These are phyloP conservation scores for Pelargonium fulgidum DNA, from an alignment of 441 rosid species.

Conservation along the genomic window DNA sequence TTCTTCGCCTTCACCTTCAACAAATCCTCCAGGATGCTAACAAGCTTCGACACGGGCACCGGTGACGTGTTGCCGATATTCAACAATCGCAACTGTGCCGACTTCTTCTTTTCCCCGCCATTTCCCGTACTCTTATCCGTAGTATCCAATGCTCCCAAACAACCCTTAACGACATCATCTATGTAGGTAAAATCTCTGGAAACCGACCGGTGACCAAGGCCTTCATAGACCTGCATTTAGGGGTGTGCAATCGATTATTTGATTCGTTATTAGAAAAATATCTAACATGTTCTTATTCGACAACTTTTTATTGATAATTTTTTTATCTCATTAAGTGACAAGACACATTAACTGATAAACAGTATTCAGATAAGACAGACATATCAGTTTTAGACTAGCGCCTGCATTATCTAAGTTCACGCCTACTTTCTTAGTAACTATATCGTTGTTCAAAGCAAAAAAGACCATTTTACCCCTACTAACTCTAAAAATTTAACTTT, in stretches of 20 bases:
- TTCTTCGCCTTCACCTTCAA: constrained; percentile 42
- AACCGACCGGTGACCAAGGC: constrained; percentile 28
- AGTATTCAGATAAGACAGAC: too few species aligned
- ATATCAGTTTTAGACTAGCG: too few species aligned
- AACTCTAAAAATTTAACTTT: too few species aligned
- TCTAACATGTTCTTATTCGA: too few species aligned
- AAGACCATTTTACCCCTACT: too few species aligned
- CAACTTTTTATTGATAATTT: too few species aligned
- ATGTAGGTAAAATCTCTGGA: constrained; percentile 43
- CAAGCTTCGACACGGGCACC: constrained; percentile 34
- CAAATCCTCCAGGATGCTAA: constrained; percentile 36
- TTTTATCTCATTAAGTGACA: too few species aligned
- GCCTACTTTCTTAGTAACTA: too few species aligned
- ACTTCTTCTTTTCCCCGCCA: constrained; percentile 34
- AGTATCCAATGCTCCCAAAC: constrained; percentile 39
- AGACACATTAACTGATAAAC: too few species aligned
- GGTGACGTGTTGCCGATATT: constrained; percentile 44
- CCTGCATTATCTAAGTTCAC: too few species aligned
- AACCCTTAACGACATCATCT: constrained; percentile 43
- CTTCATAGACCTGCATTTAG: constrained; percentile 23
- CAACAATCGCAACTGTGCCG: constrained; percentile 33
- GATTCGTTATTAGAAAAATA: too few species aligned
- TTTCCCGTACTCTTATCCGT: constrained; percentile 36
- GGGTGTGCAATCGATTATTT: constrained; percentile 1
- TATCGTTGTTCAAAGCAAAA: too few species aligned